These are phyloP conservation scores for Coemansia sp. DNA, from an alignment of 192 early-diverging fungal species.

Conservation along the genomic window DNA sequence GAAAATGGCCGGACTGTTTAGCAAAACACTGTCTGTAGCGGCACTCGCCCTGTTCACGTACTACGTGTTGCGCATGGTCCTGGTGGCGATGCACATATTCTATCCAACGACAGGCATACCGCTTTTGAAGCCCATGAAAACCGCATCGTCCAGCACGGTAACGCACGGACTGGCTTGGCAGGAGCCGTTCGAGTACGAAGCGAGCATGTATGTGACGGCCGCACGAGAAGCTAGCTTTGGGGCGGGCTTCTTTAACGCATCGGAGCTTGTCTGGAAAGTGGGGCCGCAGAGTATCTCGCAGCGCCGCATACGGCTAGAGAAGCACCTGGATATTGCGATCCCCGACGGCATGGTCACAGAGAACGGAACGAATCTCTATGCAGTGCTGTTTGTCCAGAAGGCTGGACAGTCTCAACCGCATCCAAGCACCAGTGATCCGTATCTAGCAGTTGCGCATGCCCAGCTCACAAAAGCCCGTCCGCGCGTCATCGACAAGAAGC, in stretches of 20 bases:
- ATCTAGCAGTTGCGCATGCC: constrained; percentile 26
- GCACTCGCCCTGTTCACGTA: constrained; percentile 31
- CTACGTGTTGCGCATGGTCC: constrained; percentile 25
- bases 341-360: constrained; percentile 15
- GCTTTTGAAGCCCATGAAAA: constrained; percentile 22
- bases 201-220: constrained; percentile 41
- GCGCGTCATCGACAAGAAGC: constrained; percentile 29
- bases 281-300: constrained; percentile 32
- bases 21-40: constrained; percentile 27
- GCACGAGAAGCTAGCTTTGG: constrained; percentile 13
- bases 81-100: constrained; percentile 29
- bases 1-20: constrained; percentile 22
- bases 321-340: constrained; percentile 15
- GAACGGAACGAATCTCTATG: constrained; percentile 38
- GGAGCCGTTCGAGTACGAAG: constrained; percentile 45
- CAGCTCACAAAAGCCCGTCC: constrained; percentile 21
- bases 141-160: not conserved
- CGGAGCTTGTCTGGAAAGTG: constrained; percentile 33
- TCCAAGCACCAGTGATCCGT: constrained; percentile 24
- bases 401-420: constrained; percentile 13
- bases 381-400: constrained; percentile 42
- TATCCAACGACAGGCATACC: constrained; percentile 49
- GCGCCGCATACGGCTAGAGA: constrained; percentile 20
- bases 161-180: constrained; percentile 42
- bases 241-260: constrained; percentile 26